These are phyloP conservation scores for Thalassiosira livingstoniorum DNA, from an alignment of 352 stramenopile genomes.

Conservation along the genomic window DNA sequence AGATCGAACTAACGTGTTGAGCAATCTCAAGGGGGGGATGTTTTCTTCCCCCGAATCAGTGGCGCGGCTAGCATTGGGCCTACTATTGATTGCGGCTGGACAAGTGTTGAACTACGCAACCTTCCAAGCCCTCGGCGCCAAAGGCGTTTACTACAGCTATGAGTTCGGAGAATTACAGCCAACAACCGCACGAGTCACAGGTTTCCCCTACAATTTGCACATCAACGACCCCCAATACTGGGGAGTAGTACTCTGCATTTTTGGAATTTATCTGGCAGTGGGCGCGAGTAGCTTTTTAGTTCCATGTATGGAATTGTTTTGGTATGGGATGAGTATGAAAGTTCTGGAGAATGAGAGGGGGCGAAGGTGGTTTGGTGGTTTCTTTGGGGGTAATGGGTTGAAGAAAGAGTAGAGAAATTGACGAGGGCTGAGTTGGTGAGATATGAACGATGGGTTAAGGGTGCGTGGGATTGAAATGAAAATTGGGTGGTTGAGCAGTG, in stretches of 20 bases:
- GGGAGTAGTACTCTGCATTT: constrained; percentile 57
- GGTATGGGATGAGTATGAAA: constrained; percentile 57
- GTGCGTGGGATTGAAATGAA: no score
- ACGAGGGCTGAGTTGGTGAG: no score
- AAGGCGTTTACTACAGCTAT: constrained; percentile 64
- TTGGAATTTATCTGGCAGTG: constrained; percentile 55
- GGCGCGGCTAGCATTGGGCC: constrained; percentile 33
- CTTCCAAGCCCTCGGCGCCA: constrained; percentile 56
- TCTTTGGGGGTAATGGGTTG: no score
- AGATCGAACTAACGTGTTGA: constrained; percentile 35
- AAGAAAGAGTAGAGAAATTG: no score
- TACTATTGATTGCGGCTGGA: constrained; percentile 43
- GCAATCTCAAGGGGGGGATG: constrained; percentile 39
- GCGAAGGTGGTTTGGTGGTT: constrained; percentile 28
- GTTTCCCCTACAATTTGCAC: constrained; percentile 65
- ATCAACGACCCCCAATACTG: constrained; percentile 68
- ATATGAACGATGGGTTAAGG: no score
- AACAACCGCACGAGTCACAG: constrained; percentile 42
- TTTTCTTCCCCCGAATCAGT: constrained; percentile 24
- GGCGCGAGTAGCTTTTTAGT: constrained; percentile 40
- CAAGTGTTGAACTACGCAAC: constrained; percentile 60
- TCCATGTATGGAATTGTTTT: constrained; percentile 53
- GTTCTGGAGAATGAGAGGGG: constrained; percentile 58
- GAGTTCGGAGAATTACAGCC: constrained; percentile 68
- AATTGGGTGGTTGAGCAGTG: no score